Base-by-base conservation (phyloP, 257 asterid genomes). In the Thymus quinquecostatus region DNA sequence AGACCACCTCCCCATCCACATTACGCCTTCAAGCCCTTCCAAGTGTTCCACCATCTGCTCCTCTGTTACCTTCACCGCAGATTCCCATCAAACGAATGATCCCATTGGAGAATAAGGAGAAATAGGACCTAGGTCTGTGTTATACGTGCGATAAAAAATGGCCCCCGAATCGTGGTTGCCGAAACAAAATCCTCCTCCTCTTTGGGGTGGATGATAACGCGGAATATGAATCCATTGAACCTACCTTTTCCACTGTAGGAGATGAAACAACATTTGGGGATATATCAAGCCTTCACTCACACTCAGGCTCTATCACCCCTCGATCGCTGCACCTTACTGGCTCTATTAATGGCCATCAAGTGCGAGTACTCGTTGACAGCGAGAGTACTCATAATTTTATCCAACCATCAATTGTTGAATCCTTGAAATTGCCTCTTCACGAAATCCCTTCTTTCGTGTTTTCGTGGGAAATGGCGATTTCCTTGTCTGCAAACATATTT, bases 21-120 rank as follows among this genome's bases (percentile, higher is more conserved):
- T 1, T 45, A 1, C n/a, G 0, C 0, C 13, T 0, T 1, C 0
- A 8, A 0, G 13, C n/a, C 0, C 10, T 13, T 1, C n/a, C 50
- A 9, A 1, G 13, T 2, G 3, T 11, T 1, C 3, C 11, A 2
- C 11, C 12, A 3, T 45, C n/a, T 0, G 3, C 3, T 8, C 50
- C n/a, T 10, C 3, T 45, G 12, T 6, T 45, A 3, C 50, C 50
- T 8, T 8, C n/a, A 3, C 50, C 50, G 2, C 9, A 3, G 0
- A 10, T 45, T 0, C n/a, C 50, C 13, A 3, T 45, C 3, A 45
- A 45, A 6, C 13, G 2, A 3, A 12, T 45, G 13, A 45, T 12
- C n/a, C 50, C 50, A 3, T 9, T 13, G 2, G 50, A 45, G 2
- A 45, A 2, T 3, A 45, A 45, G 2, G 50, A 45, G 0, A 45